Evolutionary conservation across 768 basidiomycete species (phyloP).

Genomic region (Suillus tomentosus): DNA sequence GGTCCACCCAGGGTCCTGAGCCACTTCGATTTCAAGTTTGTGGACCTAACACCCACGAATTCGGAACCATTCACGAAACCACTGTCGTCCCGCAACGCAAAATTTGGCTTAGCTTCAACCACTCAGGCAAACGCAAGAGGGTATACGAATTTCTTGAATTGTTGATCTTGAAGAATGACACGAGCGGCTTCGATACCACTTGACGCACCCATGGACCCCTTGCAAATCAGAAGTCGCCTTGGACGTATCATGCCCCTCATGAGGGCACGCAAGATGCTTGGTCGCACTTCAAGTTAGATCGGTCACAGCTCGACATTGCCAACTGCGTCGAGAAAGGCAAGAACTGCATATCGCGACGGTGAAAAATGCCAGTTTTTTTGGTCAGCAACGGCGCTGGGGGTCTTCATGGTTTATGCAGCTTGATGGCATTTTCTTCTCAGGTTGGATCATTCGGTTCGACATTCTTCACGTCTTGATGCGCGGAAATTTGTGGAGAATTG

Average conservation of each 20-base stretch:
- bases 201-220: conserved; percentile 2
- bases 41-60: conserved; percentile 3
- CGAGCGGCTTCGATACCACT: neutral
- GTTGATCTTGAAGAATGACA: neutral
- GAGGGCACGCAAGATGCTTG: neutral
- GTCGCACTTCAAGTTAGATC: neutral
- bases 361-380: conserved; percentile 6
- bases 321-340: neutral
- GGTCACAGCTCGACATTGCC: neutral
- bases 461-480: neutral
- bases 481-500: conserved; percentile 1
- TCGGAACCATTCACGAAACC: neutral
- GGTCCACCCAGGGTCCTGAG: conserved; percentile 6
- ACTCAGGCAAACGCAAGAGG: conserved; percentile 3
- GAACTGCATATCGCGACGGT: conserved; percentile 7
- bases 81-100: neutral
- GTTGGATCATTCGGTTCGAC: conserved; percentile 3
- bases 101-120: neutral
- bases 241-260: neutral
- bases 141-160: conserved; percentile 3
- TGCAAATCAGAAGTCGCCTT: neutral
- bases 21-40: neutral
- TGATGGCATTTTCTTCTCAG: conserved; percentile 1
- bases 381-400: neutral
- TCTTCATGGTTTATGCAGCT: conserved; percentile 7